Evolutionary conservation across 805 yeast genomes (phyloP).

Genomic region (Metschnikowia arizonensis): DNA sequence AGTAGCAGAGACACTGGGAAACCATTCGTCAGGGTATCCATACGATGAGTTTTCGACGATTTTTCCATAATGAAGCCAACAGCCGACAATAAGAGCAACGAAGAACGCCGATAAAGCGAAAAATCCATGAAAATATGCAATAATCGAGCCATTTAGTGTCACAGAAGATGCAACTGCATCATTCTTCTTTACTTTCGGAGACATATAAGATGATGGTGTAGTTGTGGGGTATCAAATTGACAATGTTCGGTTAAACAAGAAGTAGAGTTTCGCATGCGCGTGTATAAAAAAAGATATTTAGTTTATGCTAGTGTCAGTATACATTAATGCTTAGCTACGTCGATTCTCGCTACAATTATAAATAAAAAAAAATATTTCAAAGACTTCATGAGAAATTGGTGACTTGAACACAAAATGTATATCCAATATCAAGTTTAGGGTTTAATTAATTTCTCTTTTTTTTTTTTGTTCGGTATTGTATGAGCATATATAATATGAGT

Average conservation of each 20-base stretch:
- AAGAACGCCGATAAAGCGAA: conserved; percentile 73
- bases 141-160: conserved; percentile 55
- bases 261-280: background rate
- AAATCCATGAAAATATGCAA: conserved; percentile 69
- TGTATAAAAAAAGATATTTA: background rate
- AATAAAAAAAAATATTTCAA: background rate
- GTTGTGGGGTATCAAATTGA: background rate
- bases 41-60: conserved; percentile 82
- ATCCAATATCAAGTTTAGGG: too few relatives aligned
- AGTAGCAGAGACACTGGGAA: conserved; percentile 94
- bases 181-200: background rate
- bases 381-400: too few relatives aligned
- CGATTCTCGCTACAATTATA: background rate
- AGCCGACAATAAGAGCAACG: conserved; percentile 71
- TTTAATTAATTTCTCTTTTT: too few relatives aligned
- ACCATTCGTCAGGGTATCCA: conserved; percentile 98
- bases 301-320: background rate
- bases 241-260: background rate
- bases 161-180: background rate
- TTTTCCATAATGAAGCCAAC: conserved; percentile 74
- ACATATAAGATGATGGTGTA: background rate
- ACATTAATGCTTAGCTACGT: background rate
- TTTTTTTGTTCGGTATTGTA: background rate
- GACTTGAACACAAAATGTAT: too few relatives aligned
- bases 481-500: background rate